These are phyloP conservation scores for Diophrys appendiculata DNA, from an alignment of 73 alveolate genomes.

Conservation along the genomic window DNA sequence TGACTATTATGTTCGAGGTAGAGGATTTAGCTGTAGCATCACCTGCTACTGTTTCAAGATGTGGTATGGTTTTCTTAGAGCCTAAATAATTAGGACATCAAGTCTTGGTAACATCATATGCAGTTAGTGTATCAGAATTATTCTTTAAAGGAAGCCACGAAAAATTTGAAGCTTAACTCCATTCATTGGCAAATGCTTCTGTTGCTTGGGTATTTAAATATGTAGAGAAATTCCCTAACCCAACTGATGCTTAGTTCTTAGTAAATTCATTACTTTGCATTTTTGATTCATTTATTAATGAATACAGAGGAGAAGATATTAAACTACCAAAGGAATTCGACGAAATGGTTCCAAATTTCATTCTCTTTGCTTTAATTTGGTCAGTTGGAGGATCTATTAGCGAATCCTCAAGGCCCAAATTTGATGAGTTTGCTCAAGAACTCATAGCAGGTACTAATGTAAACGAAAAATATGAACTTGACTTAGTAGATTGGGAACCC, in stretches of 20 bases:
- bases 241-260: slow-evolving; percentile 54
- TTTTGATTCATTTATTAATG: slow-evolving; percentile 61
- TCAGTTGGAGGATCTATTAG: slow-evolving; percentile 98
- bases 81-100: slow-evolving; percentile 75
- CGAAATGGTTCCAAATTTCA: slow-evolving; percentile 80
- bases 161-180: slow-evolving; percentile 7
- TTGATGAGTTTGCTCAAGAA: slow-evolving; percentile 84
- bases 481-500: slow-evolving; percentile 41
- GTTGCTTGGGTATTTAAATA: neutral
- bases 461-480: slow-evolving; percentile 52
- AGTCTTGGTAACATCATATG: slow-evolving; percentile 47
- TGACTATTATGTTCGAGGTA: slow-evolving; percentile 93
- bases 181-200: neutral
- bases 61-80: slow-evolving; percentile 99
- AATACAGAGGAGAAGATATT: slow-evolving; percentile 69
- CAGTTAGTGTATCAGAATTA: slow-evolving; percentile 25
- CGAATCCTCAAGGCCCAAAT: slow-evolving; percentile 91
- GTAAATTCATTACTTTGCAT: slow-evolving; percentile 52
- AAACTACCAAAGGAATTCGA: slow-evolving; percentile 86
- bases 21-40: slow-evolving; percentile 92
- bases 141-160: slow-evolving; percentile 47
- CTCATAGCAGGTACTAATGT: slow-evolving; percentile 76
- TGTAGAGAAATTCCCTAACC: slow-evolving; percentile 67
- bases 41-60: slow-evolving; percentile 97
- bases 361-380: slow-evolving; percentile 94